phyloP scores from a whole-genome alignment of 768 basidiomycete species.

The Termitomyces sp. region DNA sequence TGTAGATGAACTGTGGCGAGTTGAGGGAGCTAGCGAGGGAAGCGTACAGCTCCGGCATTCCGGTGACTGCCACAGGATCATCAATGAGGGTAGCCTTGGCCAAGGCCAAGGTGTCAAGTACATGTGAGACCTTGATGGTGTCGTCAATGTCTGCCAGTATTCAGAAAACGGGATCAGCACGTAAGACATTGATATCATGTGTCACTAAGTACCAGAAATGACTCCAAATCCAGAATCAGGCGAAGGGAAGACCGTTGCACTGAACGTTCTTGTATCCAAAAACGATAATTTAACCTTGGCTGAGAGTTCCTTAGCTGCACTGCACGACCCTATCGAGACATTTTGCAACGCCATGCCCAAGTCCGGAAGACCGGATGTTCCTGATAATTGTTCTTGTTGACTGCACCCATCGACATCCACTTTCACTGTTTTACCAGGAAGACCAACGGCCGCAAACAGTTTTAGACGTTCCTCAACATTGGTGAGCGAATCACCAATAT shows the following conservation, averaged over 20 bases:
- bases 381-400: background rate
- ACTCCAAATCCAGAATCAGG: background rate
- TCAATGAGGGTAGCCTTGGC: constrained; percentile 36
- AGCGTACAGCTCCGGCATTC: constrained; percentile 43
- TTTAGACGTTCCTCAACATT: background rate
- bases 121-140: constrained; percentile 39
- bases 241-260: background rate
- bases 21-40: constrained; percentile 32
- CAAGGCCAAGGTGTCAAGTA: constrained; percentile 29
- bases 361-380: background rate
- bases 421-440: background rate
- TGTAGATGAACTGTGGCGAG: constrained; percentile 37
- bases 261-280: background rate
- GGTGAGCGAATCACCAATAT: background rate
- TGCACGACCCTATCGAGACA: background rate
- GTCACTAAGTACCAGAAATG: background rate
- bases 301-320: background rate
- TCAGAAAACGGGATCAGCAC: background rate
- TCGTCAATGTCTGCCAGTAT: constrained; percentile 37
- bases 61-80: constrained; percentile 34
- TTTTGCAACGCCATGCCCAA: background rate
- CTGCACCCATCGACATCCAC: background rate
- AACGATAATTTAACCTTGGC: background rate
- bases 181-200: background rate
- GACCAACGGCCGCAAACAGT: background rate